Evolutionary conservation across 345 rosid genomes (phyloP).

Genomic region (Toxicodendron radicans): DNA sequence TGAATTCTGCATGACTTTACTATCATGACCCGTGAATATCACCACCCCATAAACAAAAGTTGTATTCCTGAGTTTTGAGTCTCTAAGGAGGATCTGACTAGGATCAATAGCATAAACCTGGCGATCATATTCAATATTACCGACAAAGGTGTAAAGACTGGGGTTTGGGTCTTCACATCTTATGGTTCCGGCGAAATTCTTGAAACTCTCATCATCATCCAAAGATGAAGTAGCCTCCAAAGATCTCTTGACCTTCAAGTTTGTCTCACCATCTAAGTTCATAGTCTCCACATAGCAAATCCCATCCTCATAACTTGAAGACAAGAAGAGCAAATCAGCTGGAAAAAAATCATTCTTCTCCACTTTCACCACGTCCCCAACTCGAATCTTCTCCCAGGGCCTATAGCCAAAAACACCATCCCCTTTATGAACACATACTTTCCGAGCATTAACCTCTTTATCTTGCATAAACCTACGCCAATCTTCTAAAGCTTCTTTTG

Average conservation of each 20-base stretch:
- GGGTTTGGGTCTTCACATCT: slow-evolving; percentile 97
- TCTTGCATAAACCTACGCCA: slow-evolving; percentile 97
- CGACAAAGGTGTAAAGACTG: slow-evolving; percentile 81
- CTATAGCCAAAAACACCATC: slow-evolving; percentile 59
- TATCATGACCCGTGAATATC: slow-evolving; percentile 86
- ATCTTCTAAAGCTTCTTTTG: slow-evolving; percentile 92
- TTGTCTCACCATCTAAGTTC: slow-evolving; percentile 98
- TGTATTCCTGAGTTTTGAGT: slow-evolving; percentile 94
- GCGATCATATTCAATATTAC: slow-evolving; percentile 64
- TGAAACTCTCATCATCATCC: slow-evolving; percentile 67
- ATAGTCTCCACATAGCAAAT: slow-evolving; percentile 98
- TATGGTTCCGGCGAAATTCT: slow-evolving; percentile 55
- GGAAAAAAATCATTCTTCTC: slow-evolving; percentile 95
- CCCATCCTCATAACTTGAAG: slow-evolving; percentile 92
- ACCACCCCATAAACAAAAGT: slow-evolving; percentile 76
- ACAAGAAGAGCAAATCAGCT: slow-evolving; percentile 83
- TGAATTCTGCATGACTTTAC: slow-evolving; percentile 93
- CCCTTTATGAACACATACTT: slow-evolving; percentile 53
- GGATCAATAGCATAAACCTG: slow-evolving; percentile 78
- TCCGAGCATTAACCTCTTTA: slow-evolving; percentile 73
- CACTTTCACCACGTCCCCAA: slow-evolving; percentile 85
- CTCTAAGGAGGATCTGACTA: slow-evolving; percentile 89
- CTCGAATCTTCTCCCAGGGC: slow-evolving; percentile 70
- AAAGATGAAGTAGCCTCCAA: slow-evolving; percentile 65
- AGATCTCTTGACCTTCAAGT: slow-evolving; percentile 84